These are phyloP conservation scores for Penicillium sp. DNA, from an alignment of 2,329 filamentous ascomycete species.

Conservation along the genomic window DNA sequence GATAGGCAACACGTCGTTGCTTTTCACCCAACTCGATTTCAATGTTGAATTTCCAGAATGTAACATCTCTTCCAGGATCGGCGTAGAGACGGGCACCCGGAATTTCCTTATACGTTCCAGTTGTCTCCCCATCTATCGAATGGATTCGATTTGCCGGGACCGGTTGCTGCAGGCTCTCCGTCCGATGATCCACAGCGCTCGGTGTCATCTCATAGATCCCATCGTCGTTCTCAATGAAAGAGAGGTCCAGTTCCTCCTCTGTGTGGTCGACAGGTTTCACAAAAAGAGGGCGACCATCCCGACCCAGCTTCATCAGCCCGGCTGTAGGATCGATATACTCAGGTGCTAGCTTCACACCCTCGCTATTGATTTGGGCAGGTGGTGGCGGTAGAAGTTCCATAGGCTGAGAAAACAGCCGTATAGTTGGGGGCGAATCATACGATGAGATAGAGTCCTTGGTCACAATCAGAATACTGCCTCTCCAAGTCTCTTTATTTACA, in stretches of 20 bases:
- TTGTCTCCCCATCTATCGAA: conserved; percentile 73
- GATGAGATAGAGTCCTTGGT: conserved; percentile 83
- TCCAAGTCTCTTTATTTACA: conserved; percentile 79
- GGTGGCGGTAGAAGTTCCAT: conserved; percentile 81
- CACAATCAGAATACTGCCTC: conserved; percentile 94
- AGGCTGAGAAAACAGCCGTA: conserved; percentile 86
- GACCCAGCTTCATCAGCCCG: conserved; percentile 82
- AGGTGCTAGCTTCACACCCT: conserved; percentile 66
- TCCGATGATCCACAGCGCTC: conserved; percentile 49
- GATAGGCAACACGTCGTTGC: conserved; percentile 89
- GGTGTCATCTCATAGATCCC: conserved; percentile 77
- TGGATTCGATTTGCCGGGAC: conserved; percentile 54
- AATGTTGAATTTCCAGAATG: conserved; percentile 97
- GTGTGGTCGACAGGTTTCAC: conserved; percentile 88
- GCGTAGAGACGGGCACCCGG: conserved; percentile 80
- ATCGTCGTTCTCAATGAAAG: conserved; percentile 75
- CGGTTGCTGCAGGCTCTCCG: conserved; percentile 44
- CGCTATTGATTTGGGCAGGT: conserved; percentile 68
- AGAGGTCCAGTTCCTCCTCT: conserved; percentile 77
- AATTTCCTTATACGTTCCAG: conserved; percentile 81
- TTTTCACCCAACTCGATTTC: conserved; percentile 81
- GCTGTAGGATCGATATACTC: conserved; percentile 88
- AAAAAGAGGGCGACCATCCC: conserved; percentile 84
- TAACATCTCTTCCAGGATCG: conserved; percentile 82
- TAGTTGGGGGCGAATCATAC: conserved; percentile 75